These are phyloP conservation scores for Lactarius vividus DNA, from an alignment of 768 basidiomycete genomes.

Conservation along the genomic window DNA sequence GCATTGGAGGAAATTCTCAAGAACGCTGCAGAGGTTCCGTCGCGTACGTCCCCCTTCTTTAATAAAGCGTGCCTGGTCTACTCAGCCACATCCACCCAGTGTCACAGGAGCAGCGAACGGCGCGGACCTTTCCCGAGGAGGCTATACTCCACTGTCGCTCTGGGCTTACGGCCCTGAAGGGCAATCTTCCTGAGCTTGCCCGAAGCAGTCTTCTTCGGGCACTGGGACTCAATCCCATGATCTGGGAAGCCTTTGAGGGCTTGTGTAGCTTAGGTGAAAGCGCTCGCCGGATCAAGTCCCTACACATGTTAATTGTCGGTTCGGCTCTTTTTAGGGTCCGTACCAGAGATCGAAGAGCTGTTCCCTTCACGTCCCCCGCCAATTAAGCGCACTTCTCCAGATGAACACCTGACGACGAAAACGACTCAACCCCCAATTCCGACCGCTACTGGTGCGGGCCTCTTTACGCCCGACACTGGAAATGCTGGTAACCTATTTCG, in stretches of 20 bases:
- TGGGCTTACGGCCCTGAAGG: conserved; percentile 73
- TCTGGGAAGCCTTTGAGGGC: conserved; percentile 94
- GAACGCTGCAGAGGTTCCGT: conserved; percentile 50
- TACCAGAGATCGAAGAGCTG: conserved; percentile 68
- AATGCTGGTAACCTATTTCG: conserved; percentile 56
- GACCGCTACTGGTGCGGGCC: conserved; percentile 61
- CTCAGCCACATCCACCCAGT: conserved; percentile 37
- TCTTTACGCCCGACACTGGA: conserved; percentile 72
- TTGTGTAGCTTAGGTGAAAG: conserved; percentile 69
- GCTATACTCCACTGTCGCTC: conserved; percentile 74
- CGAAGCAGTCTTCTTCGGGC: conserved; percentile 66
- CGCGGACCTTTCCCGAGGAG: conserved; percentile 65
- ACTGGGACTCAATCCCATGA: conserved; percentile 66
- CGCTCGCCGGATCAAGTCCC: conserved; percentile 6
- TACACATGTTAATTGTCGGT: conserved; percentile 23
- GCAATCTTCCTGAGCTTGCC: conserved; percentile 76
- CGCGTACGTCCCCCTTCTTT: conserved; percentile 46
- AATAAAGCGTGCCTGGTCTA: conserved; percentile 16
- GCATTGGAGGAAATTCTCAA: conserved; percentile 62
- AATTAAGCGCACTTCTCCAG: conserved; percentile 50
- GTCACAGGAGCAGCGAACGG: conserved; percentile 51
- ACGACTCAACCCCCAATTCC: conserved; percentile 41
- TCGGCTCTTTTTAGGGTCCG: conserved; percentile 47
- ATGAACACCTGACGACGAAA: conserved; percentile 44
- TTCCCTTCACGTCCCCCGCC: conserved; percentile 65